Conservation (phyloP, 2,329 filamentous ascomycete species). For the Fusarium sp. region DNA sequence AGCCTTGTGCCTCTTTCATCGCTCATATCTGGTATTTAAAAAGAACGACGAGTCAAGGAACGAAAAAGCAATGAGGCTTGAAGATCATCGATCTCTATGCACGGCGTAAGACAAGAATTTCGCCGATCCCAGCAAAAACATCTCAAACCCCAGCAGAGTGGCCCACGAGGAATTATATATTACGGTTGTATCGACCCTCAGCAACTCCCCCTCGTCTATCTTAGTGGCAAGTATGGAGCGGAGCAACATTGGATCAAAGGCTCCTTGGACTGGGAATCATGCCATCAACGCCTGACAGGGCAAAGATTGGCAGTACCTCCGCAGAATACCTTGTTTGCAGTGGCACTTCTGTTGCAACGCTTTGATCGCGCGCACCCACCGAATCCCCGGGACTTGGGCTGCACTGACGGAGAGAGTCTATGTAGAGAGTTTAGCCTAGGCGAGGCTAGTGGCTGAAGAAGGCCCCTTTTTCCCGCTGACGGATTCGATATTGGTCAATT, state of each 20-base stretch:
- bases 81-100: constrained; percentile 7
- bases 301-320: constrained; percentile 33
- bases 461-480: constrained; percentile 18
- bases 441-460: not conserved
- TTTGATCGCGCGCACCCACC: constrained; percentile 19
- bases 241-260: constrained; percentile 4
- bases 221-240: not conserved
- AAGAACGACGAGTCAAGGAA: not conserved
- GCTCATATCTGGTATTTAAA: constrained; percentile 34
- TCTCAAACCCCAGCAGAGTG: constrained; percentile 15
- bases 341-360: constrained; percentile 5
- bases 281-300: constrained; percentile 28
- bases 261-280: constrained; percentile 11
- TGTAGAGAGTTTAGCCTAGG: not conserved
- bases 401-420: not conserved
- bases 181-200: constrained; percentile 6
- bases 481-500: not conserved
- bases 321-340: not conserved
- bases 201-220: not conserved
- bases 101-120: not conserved
- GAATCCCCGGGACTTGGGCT: not conserved
- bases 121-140: constrained; percentile 28
- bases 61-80: not conserved
- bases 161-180: constrained; percentile 25
- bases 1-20: constrained; percentile 50